These are phyloP conservation scores for Scolecobasidium constrictum DNA, from an alignment of 2,329 filamentous ascomycete genomes.

Conservation along the genomic window DNA sequence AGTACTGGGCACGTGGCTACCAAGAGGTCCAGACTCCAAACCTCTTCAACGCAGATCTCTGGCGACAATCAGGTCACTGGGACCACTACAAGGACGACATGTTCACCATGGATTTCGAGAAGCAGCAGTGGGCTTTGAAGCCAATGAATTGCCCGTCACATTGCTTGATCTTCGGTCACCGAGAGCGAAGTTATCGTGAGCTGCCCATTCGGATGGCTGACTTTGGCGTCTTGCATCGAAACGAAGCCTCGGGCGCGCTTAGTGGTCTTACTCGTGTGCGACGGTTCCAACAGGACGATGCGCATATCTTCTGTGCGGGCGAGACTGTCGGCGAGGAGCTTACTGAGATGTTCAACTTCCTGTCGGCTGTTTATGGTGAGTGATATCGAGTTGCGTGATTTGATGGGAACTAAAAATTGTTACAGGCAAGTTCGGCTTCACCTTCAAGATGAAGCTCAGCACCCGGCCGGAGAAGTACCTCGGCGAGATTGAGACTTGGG, in stretches of 20 bases:
- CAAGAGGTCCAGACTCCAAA: conserved; percentile 92
- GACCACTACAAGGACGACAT: conserved; percentile 80
- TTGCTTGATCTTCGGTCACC: conserved; percentile 75
- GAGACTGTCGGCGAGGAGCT: conserved; percentile 68
- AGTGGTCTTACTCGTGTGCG: conserved; percentile 85
- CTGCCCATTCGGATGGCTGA: conserved; percentile 88
- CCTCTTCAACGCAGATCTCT: conserved; percentile 75
- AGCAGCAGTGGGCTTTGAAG: conserved; percentile 77
- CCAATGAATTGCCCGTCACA: conserved; percentile 99
- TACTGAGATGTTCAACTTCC: conserved; percentile 75
- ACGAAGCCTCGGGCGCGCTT: conserved; percentile 87
- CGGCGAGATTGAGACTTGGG: conserved; percentile 78
- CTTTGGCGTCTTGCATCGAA: conserved; percentile 89
- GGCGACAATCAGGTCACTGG: conserved; percentile 96
- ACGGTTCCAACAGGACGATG: conserved; percentile 92
- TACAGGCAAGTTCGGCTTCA: conserved; percentile 75
- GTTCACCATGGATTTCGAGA: conserved; percentile 77
- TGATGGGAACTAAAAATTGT: not conserved
- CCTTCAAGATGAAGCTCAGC: conserved; percentile 89
- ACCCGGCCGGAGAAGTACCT: conserved; percentile 84
- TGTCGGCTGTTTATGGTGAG: conserved; percentile 62
- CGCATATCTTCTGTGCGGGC: conserved; percentile 87
- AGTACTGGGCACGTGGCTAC: conserved; percentile 91
- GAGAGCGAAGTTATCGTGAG: conserved; percentile 78
- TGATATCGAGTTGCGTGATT: not conserved